Conservation (phyloP, 2,329 filamentous ascomycete species). For the Zarea fungicola region DNA sequence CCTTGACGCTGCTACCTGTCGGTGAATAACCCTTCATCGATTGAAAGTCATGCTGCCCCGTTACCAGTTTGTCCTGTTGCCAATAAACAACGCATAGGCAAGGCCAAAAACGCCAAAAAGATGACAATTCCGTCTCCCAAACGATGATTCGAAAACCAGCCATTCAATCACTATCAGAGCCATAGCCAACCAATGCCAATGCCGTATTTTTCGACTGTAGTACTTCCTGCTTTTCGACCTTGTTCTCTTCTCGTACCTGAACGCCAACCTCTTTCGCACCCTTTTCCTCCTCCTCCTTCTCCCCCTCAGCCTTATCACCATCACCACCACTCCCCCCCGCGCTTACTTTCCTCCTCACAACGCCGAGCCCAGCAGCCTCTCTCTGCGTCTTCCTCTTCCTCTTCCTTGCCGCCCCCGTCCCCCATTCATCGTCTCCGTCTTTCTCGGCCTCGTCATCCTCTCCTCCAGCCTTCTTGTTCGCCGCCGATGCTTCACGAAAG, state of each 20-base stretch:
- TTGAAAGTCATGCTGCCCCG: too few species aligned
- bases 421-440: constrained; percentile 21
- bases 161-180: constrained; percentile 51
- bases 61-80: too few species aligned
- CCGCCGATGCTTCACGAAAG: constrained; percentile 52
- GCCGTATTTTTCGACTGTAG: constrained; percentile 5
- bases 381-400: constrained; percentile 25
- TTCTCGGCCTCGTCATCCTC: constrained; percentile 1
- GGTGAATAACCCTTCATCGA: too few species aligned
- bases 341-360: constrained; percentile 15
- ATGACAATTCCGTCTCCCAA: constrained; percentile 7
- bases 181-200: constrained; percentile 49
- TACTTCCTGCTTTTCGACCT: constrained; percentile 14
- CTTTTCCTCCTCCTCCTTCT: constrained; percentile 19
- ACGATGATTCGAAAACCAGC: constrained; percentile 28
- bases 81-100: too few species aligned
- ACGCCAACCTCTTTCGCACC: neutral
- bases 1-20: too few species aligned
- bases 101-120: neutral
- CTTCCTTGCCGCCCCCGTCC: constrained; percentile 18
- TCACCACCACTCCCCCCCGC: constrained; percentile 9
- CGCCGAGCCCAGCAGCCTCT: constrained; percentile 16
- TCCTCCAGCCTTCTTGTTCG: constrained; percentile 28
- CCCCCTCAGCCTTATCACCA: constrained; percentile 5
- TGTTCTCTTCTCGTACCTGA: constrained; percentile 20